Evolutionary conservation across 352 stramenopile genomes (phyloP).

Genomic region (Globisporangium iwayamae): DNA sequence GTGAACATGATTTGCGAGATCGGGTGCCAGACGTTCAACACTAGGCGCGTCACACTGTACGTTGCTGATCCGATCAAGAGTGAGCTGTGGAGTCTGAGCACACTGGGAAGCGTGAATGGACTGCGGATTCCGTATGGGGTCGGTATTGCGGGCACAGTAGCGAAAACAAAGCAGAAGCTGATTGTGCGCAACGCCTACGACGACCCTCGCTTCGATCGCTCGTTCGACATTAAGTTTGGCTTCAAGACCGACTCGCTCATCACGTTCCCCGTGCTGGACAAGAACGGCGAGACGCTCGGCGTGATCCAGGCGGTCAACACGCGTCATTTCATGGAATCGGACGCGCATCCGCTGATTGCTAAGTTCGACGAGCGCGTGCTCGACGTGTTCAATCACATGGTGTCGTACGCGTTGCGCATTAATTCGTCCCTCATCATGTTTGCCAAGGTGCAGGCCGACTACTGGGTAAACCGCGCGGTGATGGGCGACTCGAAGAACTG

Average conservation of each 20-base stretch:
- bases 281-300: conserved; percentile 59
- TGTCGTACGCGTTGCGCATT: conserved; percentile 53
- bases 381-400: conserved; percentile 54
- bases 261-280: conserved; percentile 67
- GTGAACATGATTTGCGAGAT: conserved; percentile 75
- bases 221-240: conserved; percentile 76
- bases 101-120: conserved; percentile 65
- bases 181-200: conserved; percentile 73
- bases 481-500: conserved; percentile 22
- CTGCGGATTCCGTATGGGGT: conserved; percentile 67
- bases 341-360: conserved; percentile 41
- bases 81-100: conserved; percentile 73
- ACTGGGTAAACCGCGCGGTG: conserved; percentile 59
- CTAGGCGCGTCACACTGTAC: conserved; percentile 62
- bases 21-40: conserved; percentile 67
- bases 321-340: conserved; percentile 36
- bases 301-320: conserved; percentile 70
- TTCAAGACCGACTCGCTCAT: conserved; percentile 82
- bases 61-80: conserved; percentile 72
- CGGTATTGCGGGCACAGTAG: conserved; percentile 75
- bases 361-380: conserved; percentile 65
- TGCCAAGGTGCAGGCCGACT: conserved; percentile 75
- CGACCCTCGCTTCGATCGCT: conserved; percentile 73
- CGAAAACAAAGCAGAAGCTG: conserved; percentile 49
- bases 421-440: conserved; percentile 83